phyloP scores from a whole-genome alignment of 2,329 filamentous ascomycete species.

The Venturia oleaginea region DNA sequence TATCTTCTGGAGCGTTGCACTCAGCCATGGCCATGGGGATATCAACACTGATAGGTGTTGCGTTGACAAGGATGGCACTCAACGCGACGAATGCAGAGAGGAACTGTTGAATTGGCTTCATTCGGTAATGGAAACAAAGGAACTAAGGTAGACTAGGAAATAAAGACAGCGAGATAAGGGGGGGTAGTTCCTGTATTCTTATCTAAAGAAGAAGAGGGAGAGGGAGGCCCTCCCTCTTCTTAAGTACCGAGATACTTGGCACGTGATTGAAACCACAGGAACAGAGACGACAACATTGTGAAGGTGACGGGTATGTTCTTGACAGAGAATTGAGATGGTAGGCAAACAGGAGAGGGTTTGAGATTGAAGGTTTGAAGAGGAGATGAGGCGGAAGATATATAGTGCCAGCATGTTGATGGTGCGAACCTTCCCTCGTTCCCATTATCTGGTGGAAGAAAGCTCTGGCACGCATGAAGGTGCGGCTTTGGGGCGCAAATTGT shows the following conservation, averaged over 20 bases:
- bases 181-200: no score
- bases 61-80: neutral
- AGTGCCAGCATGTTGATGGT: neutral
- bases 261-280: no score
- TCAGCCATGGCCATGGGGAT: neutral
- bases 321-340: neutral
- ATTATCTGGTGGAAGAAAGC: neutral
- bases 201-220: no score
- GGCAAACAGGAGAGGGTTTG: neutral
- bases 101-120: no score
- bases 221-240: no score
- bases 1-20: neutral
- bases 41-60: neutral
- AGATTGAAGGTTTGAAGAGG: neutral
- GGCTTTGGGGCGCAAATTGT: neutral
- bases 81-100: neutral
- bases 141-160: no score
- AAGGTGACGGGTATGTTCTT: neutral
- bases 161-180: no score
- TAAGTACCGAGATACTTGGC: no score
- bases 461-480: neutral
- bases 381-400: neutral
- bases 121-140: no score
- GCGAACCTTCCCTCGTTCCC: neutral
- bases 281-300: slow-evolving; percentile 5